Base-by-base conservation (phyloP, 768 basidiomycete genomes). In the Macrolepiota albuminosa region DNA sequence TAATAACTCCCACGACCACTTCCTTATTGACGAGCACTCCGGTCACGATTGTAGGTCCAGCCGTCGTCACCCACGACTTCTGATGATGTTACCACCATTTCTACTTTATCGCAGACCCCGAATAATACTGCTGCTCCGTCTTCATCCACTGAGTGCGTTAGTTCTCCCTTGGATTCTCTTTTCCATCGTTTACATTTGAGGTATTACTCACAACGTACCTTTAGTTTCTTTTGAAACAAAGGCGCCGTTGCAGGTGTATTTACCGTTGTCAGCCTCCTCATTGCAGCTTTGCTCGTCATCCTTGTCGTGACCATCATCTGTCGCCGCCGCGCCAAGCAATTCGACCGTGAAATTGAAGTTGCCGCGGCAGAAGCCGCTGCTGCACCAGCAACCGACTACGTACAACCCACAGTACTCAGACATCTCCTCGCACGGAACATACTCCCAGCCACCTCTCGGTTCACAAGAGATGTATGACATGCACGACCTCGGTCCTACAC, bases 191-290 rank as follows among this genome's bases (percentile, higher is more conserved):
- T 26, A 3, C 8, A 26, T 14, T 33, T 33, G 2, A 24, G 7
- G 11, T 21, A 26, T 9, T 3, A 14, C n/a, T 54, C 29, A 52
- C 26, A 6, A 14, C 33, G 2, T 50, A 14, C 45, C 31, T 42
- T 2, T 8, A 59, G 58, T 2, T 60, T 60, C 75, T 86, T 91
- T 69, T 62, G 76, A 50, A 91, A 92, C 74, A 89, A 71, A n/a
- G 86, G 82, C 24, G 89, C 88, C 0, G 85, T 91, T 1, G 86
- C 86, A 2, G 89, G 85, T 11, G 83, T 84, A 0, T 91, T 91
- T 73, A 74, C 84, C 21, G 86, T 84, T 49, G 87, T 86, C 16
- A 89, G 89, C n/a, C 65, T 91, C 37, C 68, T 88, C 54, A 83
- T 67, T 21, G 62, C 84, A 51, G 83, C 74, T 9, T 56, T 88